Conservation (phyloP, 148 eudicot genomes). For the Camellia sinensis region DNA sequence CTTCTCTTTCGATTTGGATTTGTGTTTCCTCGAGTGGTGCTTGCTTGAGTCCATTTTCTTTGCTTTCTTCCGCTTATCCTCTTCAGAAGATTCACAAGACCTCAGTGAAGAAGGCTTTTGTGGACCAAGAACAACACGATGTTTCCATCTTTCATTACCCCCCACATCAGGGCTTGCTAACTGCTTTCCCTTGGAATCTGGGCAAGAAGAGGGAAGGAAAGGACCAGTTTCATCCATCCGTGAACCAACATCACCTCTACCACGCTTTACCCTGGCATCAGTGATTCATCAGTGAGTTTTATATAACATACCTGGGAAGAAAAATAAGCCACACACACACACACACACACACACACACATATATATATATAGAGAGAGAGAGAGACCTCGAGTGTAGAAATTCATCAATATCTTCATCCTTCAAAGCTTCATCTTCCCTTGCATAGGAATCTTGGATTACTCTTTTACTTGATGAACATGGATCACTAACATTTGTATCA, state of each 20-base stretch:
- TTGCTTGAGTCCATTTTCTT: slow-evolving; percentile 53
- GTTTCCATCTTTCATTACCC: slow-evolving; percentile 20
- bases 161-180: slow-evolving; percentile 18
- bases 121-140: slow-evolving; percentile 51
- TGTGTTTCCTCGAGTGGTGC: slow-evolving; percentile 52
- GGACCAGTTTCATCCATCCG: slow-evolving; percentile 98
- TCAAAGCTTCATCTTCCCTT: slow-evolving; percentile 55
- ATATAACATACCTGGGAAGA: neutral
- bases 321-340: neutral
- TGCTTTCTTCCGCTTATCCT: slow-evolving; percentile 36
- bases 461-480: slow-evolving; percentile 55
- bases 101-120: slow-evolving; percentile 49
- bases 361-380: neutral
- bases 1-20: slow-evolving; percentile 58
- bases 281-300: slow-evolving; percentile 3
- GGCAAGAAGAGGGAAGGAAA: slow-evolving; percentile 40
- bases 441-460: slow-evolving; percentile 26
- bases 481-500: slow-evolving; percentile 19
- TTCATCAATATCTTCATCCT: slow-evolving; percentile 75
- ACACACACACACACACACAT: neutral
- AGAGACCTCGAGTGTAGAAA: slow-evolving; percentile 74
- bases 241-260: slow-evolving; percentile 86
- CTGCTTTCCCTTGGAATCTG: slow-evolving; percentile 29
- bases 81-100: slow-evolving; percentile 42
- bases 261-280: slow-evolving; percentile 76